Base-by-base conservation (phyloP, 2,329 filamentous ascomycete genomes). In the Coniochaeta sp. region DNA sequence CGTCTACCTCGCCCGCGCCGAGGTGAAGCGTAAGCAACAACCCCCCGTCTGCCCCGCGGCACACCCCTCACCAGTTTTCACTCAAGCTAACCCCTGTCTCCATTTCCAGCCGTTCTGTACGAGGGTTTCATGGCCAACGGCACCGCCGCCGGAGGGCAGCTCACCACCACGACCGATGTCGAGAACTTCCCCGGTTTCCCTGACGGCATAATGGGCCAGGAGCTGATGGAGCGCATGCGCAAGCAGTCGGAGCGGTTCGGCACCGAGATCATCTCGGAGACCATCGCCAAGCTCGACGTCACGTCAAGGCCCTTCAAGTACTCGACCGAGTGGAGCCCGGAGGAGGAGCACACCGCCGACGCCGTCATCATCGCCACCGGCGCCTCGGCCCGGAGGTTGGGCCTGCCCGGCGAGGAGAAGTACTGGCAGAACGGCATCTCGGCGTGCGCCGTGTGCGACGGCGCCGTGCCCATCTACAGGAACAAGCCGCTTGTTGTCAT, bases 131-230 rank as follows among this genome's bases (percentile, higher is more conserved):
- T 99, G 69, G 94, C 94, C 63, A 94, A 96, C 66, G 94, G 92
- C 65, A 95, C 95, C 63, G 94, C 94, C 6, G 90, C 94, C 42
- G 94, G 94, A 61, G 94, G 94, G 53, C 94, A 99, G 78, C 80
- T 99, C 61, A 99, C 95, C 51, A 99, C 95, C 24, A 99, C 94
- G 51, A 97, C 95, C 64, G 95, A 99, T 61, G 85, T 99, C 54
- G 94, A 99, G 78, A 99, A 99, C 81, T 99, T 87, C 73, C 94
- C 94, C 24, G 94, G 94, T 47, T 99, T 97, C 75, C 87, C 89
- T 64, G 82, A 89, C 62, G 88, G 86, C 57, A 91, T 99, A 68
- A 87, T 90, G 72, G 94, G 94, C 59, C 73, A 81, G 52, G 86
- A 90, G 65, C 77, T 99, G 59, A 99, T 99, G 94, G 92, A 96